phyloP scores from a whole-genome alignment of 2,329 filamentous ascomycete genomes.

The Sclerotinia borealis region DNA sequence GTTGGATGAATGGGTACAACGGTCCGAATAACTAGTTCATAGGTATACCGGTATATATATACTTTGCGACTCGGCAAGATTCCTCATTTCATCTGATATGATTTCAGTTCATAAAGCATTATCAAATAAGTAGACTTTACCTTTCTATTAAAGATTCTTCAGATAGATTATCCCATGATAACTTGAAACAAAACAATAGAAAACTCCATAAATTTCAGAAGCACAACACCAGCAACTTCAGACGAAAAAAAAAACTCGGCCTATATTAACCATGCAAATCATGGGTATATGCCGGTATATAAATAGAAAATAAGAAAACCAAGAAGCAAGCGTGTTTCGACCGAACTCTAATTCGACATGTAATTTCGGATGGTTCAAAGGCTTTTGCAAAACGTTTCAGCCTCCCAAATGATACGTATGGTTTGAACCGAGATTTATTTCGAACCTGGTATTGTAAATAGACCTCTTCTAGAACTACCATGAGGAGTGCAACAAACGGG shows the following conservation, averaged over 20 bases:
- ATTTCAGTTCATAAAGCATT: background rate
- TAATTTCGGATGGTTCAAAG: background rate
- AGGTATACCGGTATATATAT: conserved; percentile 3
- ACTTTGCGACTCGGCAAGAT: background rate
- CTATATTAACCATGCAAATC: background rate
- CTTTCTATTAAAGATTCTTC: background rate
- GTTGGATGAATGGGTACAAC: conserved; percentile 6
- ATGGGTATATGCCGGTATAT: background rate
- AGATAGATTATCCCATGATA: background rate
- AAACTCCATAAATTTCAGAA: background rate
- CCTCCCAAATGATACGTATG: background rate
- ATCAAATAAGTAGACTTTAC: background rate
- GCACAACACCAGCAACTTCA: background rate
- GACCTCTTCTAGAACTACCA: conserved; percentile 2
- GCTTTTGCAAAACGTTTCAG: background rate
- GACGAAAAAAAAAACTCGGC: background rate
- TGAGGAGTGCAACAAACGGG: conserved; percentile 1
- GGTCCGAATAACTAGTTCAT: background rate
- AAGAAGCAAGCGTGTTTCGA: background rate
- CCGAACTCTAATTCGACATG: background rate
- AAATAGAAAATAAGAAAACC: background rate
- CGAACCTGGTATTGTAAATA: background rate
- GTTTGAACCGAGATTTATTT: background rate
- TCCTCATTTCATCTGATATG: background rate
- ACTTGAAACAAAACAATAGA: background rate